A percentile compares a stretch with the other conserved stretches of the same genome.
phyloP scores from a whole-genome alignment of 164 flowering plant species.

The Piper longum region DNA sequence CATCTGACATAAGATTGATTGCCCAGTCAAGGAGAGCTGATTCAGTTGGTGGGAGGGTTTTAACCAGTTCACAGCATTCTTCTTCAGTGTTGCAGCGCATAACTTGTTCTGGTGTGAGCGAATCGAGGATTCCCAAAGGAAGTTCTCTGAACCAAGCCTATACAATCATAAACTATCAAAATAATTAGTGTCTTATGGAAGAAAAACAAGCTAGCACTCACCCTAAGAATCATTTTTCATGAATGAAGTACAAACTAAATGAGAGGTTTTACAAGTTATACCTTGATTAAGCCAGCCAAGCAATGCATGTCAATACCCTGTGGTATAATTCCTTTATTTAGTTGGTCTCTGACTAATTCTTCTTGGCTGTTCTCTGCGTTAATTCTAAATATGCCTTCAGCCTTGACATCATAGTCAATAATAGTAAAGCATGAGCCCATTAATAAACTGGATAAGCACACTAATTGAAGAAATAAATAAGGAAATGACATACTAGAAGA shows the following conservation, averaged over 20 bases:
- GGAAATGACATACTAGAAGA: conserved; percentile 44
- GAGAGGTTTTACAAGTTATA: conserved; percentile 2
- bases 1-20: conserved; percentile 90
- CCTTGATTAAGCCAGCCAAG: conserved; percentile 28
- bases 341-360: conserved; percentile 21
- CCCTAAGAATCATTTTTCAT: background rate
- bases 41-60: conserved; percentile 61
- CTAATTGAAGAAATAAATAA: background rate
- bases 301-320: conserved; percentile 25
- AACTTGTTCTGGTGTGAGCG: conserved; percentile 81
- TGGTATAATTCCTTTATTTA: conserved; percentile 21
- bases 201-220: background rate
- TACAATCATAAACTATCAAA: background rate
- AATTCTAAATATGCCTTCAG: conserved; percentile 28
- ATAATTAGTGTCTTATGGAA: background rate
- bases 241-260: background rate
- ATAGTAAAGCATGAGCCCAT: background rate
- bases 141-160: conserved; percentile 99
- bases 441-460: background rate
- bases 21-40: conserved; percentile 89
- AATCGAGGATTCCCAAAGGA: conserved; percentile 82
- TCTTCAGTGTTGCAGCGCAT: conserved; percentile 90
- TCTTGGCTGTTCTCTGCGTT: conserved; percentile 26
- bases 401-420: conserved; percentile 11
- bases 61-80: conserved; percentile 47